These are phyloP conservation scores for Termitomyces sp. DNA, from an alignment of 768 basidiomycete genomes.

Conservation along the genomic window DNA sequence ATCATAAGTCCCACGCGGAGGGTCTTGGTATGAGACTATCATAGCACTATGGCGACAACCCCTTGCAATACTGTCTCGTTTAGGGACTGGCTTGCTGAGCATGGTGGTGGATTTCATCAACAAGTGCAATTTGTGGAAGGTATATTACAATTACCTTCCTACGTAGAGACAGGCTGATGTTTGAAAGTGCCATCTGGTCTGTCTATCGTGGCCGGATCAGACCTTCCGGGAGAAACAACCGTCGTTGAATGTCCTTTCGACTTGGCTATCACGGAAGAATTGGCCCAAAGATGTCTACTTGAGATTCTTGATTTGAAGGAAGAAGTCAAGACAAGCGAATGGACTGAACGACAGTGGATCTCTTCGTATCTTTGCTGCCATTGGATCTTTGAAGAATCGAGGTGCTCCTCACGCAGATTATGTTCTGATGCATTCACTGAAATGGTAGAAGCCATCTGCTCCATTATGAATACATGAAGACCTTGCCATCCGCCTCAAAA, in stretches of 20 bases:
- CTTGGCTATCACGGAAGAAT: constrained; percentile 54
- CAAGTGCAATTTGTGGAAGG: constrained; percentile 41
- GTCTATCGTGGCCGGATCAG: constrained; percentile 41
- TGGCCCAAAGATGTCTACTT: constrained; percentile 38
- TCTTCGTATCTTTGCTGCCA: constrained; percentile 64
- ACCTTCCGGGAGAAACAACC: constrained; percentile 42
- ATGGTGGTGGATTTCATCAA: constrained; percentile 49
- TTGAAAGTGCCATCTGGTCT: constrained; percentile 38
- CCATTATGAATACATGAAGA: constrained; percentile 61
- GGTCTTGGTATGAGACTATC: no score
- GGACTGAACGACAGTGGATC: constrained; percentile 65
- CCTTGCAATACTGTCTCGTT: constrained; percentile 19
- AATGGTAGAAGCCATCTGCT: constrained; percentile 17
- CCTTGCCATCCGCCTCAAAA: constrained; percentile 50
- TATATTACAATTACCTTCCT: not conserved
- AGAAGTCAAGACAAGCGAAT: constrained; percentile 22
- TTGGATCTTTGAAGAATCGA: constrained; percentile 39
- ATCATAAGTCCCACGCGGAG: no score
- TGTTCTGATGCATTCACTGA: constrained; percentile 5
- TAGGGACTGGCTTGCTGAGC: constrained; percentile 41
- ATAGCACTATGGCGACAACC: constrained; percentile 1
- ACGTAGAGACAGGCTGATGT: not conserved
- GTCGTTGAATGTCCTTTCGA: constrained; percentile 66
- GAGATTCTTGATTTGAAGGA: constrained; percentile 26
- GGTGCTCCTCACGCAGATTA: constrained; percentile 19